Base-by-base conservation (phyloP, 2,329 filamentous ascomycete genomes). In the Ophiostoma ips region DNA sequence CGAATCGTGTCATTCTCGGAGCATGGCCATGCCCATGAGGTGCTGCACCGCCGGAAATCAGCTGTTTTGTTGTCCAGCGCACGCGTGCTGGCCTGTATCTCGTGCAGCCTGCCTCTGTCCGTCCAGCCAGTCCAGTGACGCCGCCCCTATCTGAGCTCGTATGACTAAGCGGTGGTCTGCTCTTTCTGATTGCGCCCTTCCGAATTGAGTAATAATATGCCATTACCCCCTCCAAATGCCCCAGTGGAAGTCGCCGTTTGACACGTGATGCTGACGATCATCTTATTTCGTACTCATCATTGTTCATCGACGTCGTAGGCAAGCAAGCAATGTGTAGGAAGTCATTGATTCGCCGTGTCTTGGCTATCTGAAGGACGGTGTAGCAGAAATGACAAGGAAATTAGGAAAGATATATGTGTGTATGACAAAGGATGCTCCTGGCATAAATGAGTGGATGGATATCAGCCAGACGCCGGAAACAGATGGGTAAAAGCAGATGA, bases 1-100 rank as follows among this genome's bases (percentile, higher is more conserved):
- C 46, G 47, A 46, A 46, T 51, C 33, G 46, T 48, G 44, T 41
- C 50, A 52, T 45, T 33, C 28, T 21, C 16, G 47, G 16, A 30
- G 34, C 19, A 44, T n/a, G 28, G 41, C 48, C 44, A 28, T 30
- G 24, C 40, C 40, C 30, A 43, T 43, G 24, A 43, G 40, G 38
- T 24, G 8, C 40, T 4, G 7, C 37, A 19, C 13, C 18, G 13
- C 18, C 18, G 13, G n/a, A 15, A 16, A 31, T 43, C 40, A 30
- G 40, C 28, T 43, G 40, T 43, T 43, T 8, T n/a, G 8, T 6
- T 43, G 21, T 30, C 13, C 21, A n/a, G n/a, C n/a, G n/a, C n/a
- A 11, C 33, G 11, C 13, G 8, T 8, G 24, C 24, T 28, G 24
- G 24, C n/a, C n/a, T n/a, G n/a, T n/a, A n/a, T n/a, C n/a, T n/a